These are phyloP conservation scores for Exophiala mesophila DNA, from an alignment of 2,329 filamentous ascomycete genomes.

Conservation along the genomic window DNA sequence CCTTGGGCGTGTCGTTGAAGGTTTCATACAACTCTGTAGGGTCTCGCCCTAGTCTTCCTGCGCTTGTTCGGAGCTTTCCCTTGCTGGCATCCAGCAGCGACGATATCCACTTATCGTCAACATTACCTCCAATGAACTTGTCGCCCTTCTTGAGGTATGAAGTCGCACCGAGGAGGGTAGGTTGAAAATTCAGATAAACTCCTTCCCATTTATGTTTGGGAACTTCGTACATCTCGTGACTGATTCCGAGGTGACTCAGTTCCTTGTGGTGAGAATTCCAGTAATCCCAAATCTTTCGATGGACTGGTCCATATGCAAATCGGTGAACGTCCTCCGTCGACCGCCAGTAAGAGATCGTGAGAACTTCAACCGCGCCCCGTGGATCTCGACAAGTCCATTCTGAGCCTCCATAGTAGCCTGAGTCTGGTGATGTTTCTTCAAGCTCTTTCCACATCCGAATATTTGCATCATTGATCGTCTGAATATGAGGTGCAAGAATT, in stretches of 20 bases:
- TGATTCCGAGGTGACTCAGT: conserved; percentile 45
- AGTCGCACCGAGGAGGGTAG: conserved; percentile 13
- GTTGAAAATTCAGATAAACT: conserved; percentile 42
- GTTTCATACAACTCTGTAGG: background rate
- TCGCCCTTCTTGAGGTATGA: background rate
- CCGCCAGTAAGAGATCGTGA: conserved; percentile 48
- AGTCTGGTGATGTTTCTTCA: background rate
- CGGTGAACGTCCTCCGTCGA: conserved; percentile 45
- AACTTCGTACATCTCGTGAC: conserved; percentile 51
- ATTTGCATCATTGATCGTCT: background rate
- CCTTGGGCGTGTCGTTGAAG: background rate
- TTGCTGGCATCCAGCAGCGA: background rate
- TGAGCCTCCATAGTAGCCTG: background rate
- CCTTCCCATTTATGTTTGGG: conserved; percentile 46
- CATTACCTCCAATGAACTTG: background rate
- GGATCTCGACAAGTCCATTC: background rate
- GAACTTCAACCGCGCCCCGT: background rate
- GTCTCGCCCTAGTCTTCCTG: background rate
- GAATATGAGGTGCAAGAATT: background rate
- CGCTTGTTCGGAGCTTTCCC: background rate
- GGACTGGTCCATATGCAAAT: conserved; percentile 49
- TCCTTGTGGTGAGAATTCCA: conserved; percentile 37
- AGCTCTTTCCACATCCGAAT: background rate
- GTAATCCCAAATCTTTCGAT: conserved; percentile 50
- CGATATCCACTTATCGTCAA: background rate